A percentile compares a stretch with the other conserved stretches of the same genome.
Conservation (phyloP, 169 alveolate species). For the Babesia sp. region DNA sequence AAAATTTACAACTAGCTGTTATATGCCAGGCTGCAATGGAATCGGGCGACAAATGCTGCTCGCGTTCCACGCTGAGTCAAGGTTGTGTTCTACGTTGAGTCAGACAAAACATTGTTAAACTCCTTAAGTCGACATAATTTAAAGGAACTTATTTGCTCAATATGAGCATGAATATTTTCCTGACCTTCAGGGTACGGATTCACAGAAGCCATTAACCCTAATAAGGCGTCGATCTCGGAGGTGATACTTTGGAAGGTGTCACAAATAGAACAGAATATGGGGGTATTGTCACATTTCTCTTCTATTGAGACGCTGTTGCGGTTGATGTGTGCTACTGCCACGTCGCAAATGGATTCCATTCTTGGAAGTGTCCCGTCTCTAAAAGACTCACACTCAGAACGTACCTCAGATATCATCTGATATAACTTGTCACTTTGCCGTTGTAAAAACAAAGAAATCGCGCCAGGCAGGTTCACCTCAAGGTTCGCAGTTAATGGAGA, state of each 20-base stretch:
- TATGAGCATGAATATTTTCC: conserved; percentile 9
- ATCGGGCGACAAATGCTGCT: not conserved
- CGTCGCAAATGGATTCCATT: conserved; percentile 32
- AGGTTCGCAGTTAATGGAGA: conserved; percentile 34
- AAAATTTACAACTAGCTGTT: conserved; percentile 68
- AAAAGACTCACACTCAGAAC: conserved; percentile 6
- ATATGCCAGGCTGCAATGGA: conserved; percentile 74
- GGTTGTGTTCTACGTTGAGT: conserved; percentile 95
- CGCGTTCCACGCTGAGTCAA: conserved; percentile 78
- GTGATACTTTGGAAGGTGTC: not conserved
- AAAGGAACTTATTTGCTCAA: conserved; percentile 9
- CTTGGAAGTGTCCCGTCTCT: conserved; percentile 12
- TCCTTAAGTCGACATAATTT: conserved; percentile 71
- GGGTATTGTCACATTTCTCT: not conserved
- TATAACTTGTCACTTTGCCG: conserved; percentile 40
- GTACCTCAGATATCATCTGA: conserved; percentile 40
- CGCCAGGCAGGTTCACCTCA: conserved; percentile 41
- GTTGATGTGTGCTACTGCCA: conserved; percentile 21
- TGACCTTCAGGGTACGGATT: not conserved
- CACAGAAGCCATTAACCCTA: not conserved
- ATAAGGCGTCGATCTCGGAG: not conserved
- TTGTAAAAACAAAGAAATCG: conserved; percentile 39
- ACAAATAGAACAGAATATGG: not conserved
- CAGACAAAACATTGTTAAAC: too few species aligned
- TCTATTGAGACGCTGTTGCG: conserved; percentile 7